phyloP scores from a whole-genome alignment of 306 rosid genomes.

The Glycine soja region DNA sequence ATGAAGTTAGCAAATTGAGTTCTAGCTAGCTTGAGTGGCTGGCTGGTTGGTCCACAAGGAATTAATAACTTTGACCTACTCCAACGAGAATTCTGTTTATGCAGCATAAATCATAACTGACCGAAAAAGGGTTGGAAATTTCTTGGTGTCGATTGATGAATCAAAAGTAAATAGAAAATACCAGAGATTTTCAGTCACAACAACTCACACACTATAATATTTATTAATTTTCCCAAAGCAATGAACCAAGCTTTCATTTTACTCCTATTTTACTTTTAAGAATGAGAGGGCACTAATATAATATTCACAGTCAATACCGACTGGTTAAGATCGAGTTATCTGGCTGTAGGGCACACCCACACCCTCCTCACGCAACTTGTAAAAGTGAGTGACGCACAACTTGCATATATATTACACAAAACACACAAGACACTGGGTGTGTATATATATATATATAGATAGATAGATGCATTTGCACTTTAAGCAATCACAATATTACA shows the following conservation, averaged over 20 bases:
- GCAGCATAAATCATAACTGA: constrained; percentile 40
- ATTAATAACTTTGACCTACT: constrained; percentile 53
- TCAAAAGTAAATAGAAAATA: neutral
- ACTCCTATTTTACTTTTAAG: neutral
- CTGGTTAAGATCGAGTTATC: constrained; percentile 10
- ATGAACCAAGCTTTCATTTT: neutral
- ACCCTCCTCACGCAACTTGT: constrained; percentile 42
- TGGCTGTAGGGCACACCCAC: constrained; percentile 13
- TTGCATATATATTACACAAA: constrained; percentile 5
- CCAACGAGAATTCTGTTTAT: constrained; percentile 48
- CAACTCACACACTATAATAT: neutral
- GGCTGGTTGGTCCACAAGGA: constrained; percentile 29
- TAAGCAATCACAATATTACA: constrained; percentile 32
- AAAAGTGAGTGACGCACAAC: constrained; percentile 15
- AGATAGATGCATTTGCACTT: constrained; percentile 26
- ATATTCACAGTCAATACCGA: constrained; percentile 17
- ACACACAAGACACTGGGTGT: neutral
- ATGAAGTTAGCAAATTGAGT: neutral
- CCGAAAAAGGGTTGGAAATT: neutral
- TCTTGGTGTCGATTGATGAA: neutral
- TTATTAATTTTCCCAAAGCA: neutral
- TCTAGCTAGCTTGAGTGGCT: neutral
- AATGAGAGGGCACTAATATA: neutral
- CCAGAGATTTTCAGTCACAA: neutral
- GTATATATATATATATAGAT: constrained; percentile 40